phyloP scores from a whole-genome alignment of 177 flowering plant species.

The Vitis hybrid region DNA sequence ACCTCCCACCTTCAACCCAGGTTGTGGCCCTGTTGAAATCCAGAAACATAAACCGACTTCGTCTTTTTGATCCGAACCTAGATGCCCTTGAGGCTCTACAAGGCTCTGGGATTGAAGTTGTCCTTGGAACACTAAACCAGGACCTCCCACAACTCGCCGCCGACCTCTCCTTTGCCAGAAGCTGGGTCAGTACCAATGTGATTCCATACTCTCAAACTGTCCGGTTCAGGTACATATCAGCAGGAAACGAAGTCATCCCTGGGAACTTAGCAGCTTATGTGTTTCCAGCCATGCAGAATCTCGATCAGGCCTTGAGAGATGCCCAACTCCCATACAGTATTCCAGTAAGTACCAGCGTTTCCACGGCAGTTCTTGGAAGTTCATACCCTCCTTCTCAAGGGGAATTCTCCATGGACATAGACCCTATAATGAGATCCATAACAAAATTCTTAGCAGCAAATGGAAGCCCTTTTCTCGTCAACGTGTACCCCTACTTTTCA shows the following conservation, averaged over 20 bases:
- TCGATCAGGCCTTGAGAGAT: constrained; percentile 4
- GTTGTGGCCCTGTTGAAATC: constrained; percentile 16
- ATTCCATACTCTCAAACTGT: constrained; percentile 13
- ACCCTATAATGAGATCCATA: constrained; percentile 1
- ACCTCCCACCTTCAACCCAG: constrained; percentile 30
- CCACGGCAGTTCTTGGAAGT: constrained; percentile 7
- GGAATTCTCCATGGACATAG: constrained; percentile 1
- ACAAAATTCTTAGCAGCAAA: background rate
- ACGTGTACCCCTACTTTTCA: constrained; percentile 43
- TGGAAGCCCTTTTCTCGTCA: constrained; percentile 21
- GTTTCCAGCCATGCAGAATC: constrained; percentile 11
- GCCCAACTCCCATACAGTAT: background rate
- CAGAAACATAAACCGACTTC: constrained; percentile 4
- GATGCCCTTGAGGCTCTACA: constrained; percentile 21
- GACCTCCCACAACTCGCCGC: constrained; percentile 18
- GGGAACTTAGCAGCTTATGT: constrained; percentile 4
- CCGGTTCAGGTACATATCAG: constrained; percentile 16
- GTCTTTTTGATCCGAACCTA: constrained; percentile 28
- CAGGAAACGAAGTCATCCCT: constrained; percentile 34
- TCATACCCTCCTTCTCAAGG: constrained; percentile 38
- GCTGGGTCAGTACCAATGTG: constrained; percentile 23
- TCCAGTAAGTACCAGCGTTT: constrained; percentile 16
- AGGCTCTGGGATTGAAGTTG: constrained; percentile 17
- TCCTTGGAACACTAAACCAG: constrained; percentile 25
- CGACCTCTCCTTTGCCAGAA: background rate